Evolutionary conservation across 2,329 filamentous ascomycete genomes (phyloP).

Genomic region (Fragosphaeria purpurea): DNA sequence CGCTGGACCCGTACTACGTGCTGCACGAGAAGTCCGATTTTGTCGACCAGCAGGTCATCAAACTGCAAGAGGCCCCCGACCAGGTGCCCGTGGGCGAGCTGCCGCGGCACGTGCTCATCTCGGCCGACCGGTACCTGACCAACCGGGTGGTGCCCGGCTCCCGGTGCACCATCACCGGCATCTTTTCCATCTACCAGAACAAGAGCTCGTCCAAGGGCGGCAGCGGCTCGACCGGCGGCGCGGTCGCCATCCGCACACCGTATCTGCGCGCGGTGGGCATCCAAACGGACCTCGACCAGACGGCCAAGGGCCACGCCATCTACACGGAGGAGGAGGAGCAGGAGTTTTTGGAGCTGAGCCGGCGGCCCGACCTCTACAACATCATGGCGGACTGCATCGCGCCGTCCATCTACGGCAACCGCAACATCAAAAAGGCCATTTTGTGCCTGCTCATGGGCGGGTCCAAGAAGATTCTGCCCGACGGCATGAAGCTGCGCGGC

Average conservation of each 20-base stretch:
- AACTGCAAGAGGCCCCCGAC: constrained; percentile 93
- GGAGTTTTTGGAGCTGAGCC: constrained; percentile 84
- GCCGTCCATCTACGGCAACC: constrained; percentile 92
- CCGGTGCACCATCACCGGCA: constrained; percentile 88
- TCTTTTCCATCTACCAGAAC: constrained; percentile 95
- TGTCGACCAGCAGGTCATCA: constrained; percentile 96
- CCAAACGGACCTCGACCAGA: constrained; percentile 80
- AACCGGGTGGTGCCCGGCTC: constrained; percentile 94
- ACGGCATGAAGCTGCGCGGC: constrained; percentile 94
- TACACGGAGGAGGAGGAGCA: constrained; percentile 97
- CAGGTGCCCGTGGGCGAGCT: constrained; percentile 95
- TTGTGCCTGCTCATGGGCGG: constrained; percentile 87
- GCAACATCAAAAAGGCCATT: constrained; percentile 95
- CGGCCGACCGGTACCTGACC: constrained; percentile 89
- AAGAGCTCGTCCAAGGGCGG: constrained; percentile 58
- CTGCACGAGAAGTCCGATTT: constrained; percentile 90
- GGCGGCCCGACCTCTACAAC: constrained; percentile 84
- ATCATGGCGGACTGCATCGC: constrained; percentile 87
- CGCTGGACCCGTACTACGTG: constrained; percentile 91
- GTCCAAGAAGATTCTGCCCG: constrained; percentile 93
- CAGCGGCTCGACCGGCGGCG: constrained; percentile 60
- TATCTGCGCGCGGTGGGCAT: constrained; percentile 91
- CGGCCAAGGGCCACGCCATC: constrained; percentile 69
- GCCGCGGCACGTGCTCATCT: constrained; percentile 87
- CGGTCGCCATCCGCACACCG: constrained; percentile 89